Evolutionary conservation across 208 protist species (phyloP), one percentile per base, ranked within the genome.

Genomic region (Trypanosoma grayi): DNA sequence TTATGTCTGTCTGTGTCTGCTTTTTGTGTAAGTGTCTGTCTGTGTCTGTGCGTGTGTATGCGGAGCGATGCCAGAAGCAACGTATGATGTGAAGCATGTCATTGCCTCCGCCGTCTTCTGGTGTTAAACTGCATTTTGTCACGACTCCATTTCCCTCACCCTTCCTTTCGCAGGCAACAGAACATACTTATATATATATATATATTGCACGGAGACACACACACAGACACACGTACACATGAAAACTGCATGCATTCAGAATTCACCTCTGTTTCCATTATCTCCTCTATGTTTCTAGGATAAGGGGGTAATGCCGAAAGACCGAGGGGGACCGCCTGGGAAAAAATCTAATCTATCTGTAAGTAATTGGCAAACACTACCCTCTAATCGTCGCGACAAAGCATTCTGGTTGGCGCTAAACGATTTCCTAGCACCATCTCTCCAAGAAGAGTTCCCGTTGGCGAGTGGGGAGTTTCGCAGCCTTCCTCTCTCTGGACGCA

Each of bases 321-420:
- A 4, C 2, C 55, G 18, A 2, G 20, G 24, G 6, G 16, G 14
- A 27, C 10, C 22, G 18, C 18, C n/a, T 30, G 39, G 2, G 14
- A n/a, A 5, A n/a, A 36, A 0, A 30, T n/a, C 18, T 4, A 44
- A 18, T 11, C 24, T 40, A 14, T 31, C 33, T 41, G 16, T 55
- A 13, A 60, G 25, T 36, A 41, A 45, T 47, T 93, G 80, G 81
- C 66, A 54, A 0, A 61, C 74, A 14, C 65, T 93, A 13, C 81
- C 87, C 2, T 31, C 55, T 14, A 67, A 79, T 1, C 74, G 81
- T 7, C 46, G 68, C 20, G 83, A 90, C 41, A 84, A 73, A 24
- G 41, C 53, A 31, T 93, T 93, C 44, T 93, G 87, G 83, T 54
- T 62, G 0, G 75, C 71, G 2, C 36, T 93, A 9, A 81, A 85